These are phyloP conservation scores for Sedum album DNA, from an alignment of 164 flowering plant species.

Conservation along the genomic window DNA sequence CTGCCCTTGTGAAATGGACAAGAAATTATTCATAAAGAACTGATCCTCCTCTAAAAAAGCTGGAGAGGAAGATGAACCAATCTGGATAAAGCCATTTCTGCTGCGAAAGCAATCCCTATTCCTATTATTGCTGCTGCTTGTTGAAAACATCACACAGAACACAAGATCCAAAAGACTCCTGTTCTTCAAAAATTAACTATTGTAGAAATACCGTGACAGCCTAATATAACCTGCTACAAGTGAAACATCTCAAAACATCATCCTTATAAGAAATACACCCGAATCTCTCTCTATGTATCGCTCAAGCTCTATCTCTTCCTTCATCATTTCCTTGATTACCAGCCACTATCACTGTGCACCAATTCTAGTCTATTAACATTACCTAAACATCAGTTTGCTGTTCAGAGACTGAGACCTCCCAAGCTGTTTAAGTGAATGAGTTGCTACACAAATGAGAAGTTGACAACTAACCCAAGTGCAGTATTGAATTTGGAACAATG, in stretches of 20 bases:
- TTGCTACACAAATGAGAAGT: background rate
- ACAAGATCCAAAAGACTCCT: background rate
- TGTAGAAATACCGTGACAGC: background rate
- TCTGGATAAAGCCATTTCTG: background rate
- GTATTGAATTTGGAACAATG: background rate
- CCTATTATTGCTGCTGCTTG: background rate
- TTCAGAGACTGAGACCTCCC: background rate
- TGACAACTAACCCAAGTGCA: background rate
- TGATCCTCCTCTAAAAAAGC: conserved; percentile 4
- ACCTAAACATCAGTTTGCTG: background rate
- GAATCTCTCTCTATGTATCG: too few relatives aligned
- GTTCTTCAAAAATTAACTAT: background rate
- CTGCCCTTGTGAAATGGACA: background rate
- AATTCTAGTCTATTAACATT: background rate
- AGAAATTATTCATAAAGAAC: background rate
- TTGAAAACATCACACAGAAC: background rate
- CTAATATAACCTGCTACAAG: background rate
- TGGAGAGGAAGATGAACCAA: conserved; percentile 2
- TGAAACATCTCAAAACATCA: background rate
- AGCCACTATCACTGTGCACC: background rate
- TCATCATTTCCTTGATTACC: background rate
- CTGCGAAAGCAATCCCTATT: background rate
- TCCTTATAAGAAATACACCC: background rate
- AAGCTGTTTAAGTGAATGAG: background rate
- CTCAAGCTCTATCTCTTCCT: background rate